phyloP scores from a whole-genome alignment of 1,284 basidiomycete species.

The Malassezia furfur region DNA sequence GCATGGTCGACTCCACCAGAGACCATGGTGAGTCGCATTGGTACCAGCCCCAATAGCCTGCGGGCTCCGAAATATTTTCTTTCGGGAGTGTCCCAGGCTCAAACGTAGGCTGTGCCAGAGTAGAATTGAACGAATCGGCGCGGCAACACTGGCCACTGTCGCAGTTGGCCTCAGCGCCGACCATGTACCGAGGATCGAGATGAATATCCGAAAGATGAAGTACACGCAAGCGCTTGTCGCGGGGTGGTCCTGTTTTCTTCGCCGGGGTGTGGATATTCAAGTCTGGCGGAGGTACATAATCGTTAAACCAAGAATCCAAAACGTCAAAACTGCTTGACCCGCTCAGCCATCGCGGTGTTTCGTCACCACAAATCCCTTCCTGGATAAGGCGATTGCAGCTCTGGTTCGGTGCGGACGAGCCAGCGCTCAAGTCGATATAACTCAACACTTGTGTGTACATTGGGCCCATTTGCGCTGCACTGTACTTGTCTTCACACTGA shows the following conservation, averaged over 20 bases:
- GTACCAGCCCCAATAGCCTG: conserved; percentile 43
- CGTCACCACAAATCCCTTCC: no score
- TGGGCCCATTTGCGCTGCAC: conserved; percentile 24
- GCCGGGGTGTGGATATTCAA: conserved; percentile 18
- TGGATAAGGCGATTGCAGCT: conserved; percentile 32
- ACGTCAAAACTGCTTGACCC: no score
- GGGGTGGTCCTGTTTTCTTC: conserved; percentile 17
- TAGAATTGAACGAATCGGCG: conserved; percentile 54
- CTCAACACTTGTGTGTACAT: conserved; percentile 36
- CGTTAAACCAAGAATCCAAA: conserved; percentile 45
- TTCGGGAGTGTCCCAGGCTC: conserved; percentile 23
- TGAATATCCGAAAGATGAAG: conserved; percentile 70
- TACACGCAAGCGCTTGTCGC: conserved; percentile 61
- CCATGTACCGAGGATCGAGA: conserved; percentile 67
- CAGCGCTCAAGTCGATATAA: conserved; percentile 32
- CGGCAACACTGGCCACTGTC: conserved; percentile 64
- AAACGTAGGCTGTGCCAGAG: conserved; percentile 43
- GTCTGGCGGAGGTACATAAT: conserved; percentile 6
- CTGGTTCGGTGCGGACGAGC: conserved; percentile 33
- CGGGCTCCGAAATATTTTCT: conserved; percentile 27
- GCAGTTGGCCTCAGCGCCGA: conserved; percentile 67
- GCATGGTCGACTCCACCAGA: conserved; percentile 58
- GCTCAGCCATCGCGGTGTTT: no score
- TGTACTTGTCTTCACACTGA: conserved; percentile 47
- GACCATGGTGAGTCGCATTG: conserved; percentile 62